phyloP scores from a whole-genome alignment of 441 rosid species.

The Brassica balearica region DNA sequence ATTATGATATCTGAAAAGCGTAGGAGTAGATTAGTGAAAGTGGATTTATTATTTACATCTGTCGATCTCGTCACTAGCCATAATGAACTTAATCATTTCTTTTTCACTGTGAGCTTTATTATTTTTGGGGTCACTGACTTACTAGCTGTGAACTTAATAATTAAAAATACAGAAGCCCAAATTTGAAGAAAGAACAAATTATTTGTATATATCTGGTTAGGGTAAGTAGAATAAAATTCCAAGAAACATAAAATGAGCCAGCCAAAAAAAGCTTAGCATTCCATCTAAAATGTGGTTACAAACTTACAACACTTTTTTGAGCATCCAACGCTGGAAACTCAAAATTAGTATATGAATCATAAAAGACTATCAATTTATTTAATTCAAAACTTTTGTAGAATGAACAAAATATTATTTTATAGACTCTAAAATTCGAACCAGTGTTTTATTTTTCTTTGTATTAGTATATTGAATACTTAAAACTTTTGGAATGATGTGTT shows the following conservation, averaged over 20 bases:
- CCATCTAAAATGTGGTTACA: not conserved
- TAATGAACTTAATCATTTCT: conserved; percentile 32
- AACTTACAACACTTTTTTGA: no score
- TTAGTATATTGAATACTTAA: not conserved
- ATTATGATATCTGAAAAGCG: conserved; percentile 37
- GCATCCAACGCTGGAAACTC: not conserved
- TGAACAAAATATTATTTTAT: not conserved
- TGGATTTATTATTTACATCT: conserved; percentile 15
- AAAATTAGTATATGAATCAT: not conserved
- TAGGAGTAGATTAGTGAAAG: conserved; percentile 37
- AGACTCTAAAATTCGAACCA: not conserved
- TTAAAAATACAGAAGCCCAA: not conserved
- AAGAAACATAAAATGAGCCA: not conserved
- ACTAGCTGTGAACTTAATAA: conserved; percentile 11
- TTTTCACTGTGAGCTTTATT: conserved; percentile 16
- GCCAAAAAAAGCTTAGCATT: not conserved
- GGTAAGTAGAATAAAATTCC: not conserved
- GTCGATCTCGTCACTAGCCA: conserved; percentile 19
- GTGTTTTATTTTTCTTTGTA: not conserved
- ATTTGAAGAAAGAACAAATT: not conserved
- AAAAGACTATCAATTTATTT: not conserved
- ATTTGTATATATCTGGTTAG: not conserved
- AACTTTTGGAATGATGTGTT: not conserved
- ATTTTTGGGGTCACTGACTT: not conserved
- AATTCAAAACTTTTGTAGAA: no score